Conservation (phyloP, 352 stramenopile genomes). For the Globisporangium recalcitrans region DNA sequence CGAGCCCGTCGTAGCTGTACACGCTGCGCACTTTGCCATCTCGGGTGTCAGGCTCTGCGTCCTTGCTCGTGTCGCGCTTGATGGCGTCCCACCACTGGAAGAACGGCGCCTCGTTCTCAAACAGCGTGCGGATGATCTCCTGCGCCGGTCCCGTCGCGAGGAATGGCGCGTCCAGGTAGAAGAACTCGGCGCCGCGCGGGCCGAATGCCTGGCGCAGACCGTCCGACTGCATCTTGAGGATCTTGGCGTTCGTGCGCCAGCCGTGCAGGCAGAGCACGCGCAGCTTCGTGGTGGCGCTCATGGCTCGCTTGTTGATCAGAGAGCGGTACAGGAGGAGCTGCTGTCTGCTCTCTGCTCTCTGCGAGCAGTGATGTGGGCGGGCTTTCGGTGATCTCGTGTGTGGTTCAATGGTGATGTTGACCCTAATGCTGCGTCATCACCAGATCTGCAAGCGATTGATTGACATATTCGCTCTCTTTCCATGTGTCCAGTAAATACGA, state of each 20-base stretch:
- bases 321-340: neutral
- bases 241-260: constrained; percentile 66
- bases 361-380: too few relatives aligned
- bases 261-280: constrained; percentile 77
- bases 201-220: constrained; percentile 49
- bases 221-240: constrained; percentile 54
- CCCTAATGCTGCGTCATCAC: constrained; percentile 10
- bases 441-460: neutral
- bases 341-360: too few relatives aligned
- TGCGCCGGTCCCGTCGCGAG: constrained; percentile 45
- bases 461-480: neutral
- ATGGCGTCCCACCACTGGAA: constrained; percentile 80
- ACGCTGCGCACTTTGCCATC: constrained; percentile 14
- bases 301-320: neutral
- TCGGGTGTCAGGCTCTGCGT: neutral
- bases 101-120: constrained; percentile 48
- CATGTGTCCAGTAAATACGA: too few relatives aligned
- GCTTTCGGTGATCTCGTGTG: neutral
- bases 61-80: constrained; percentile 22
- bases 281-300: constrained; percentile 26
- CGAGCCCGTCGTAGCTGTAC: constrained; percentile 57
- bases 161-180: constrained; percentile 67
- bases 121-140: constrained; percentile 58
- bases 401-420: too few relatives aligned
- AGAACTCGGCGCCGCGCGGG: constrained; percentile 36